phyloP scores from a whole-genome alignment of 1,284 basidiomycete species.

The Sporisorium iseilematis-ciliati region DNA sequence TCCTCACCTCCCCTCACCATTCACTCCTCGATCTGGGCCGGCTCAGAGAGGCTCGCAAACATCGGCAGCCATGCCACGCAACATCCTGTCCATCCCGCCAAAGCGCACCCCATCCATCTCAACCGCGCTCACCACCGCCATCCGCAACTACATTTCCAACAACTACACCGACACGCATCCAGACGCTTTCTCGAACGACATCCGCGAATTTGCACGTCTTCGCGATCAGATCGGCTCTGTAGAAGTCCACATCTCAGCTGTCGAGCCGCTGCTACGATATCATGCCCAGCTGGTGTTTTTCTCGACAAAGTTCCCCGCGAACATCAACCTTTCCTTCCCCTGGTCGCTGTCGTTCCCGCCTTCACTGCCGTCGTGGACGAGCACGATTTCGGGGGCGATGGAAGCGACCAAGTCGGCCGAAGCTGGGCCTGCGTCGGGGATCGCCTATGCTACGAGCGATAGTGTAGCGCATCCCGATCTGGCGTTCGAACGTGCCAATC shows the following conservation, averaged over 20 bases:
- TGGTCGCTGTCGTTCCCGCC: slow-evolving; percentile 60
- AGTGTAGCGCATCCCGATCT: slow-evolving; percentile 56
- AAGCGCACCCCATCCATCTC: slow-evolving; percentile 53
- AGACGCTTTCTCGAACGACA: slow-evolving; percentile 86
- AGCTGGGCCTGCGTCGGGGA: slow-evolving; percentile 29
- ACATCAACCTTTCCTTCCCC: slow-evolving; percentile 69
- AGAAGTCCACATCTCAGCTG: slow-evolving; percentile 72
- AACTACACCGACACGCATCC: slow-evolving; percentile 83
- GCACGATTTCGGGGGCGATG: slow-evolving; percentile 38
- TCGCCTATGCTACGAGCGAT: slow-evolving; percentile 41
- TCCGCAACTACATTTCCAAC: slow-evolving; percentile 78
- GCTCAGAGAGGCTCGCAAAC: not conserved
- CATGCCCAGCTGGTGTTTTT: slow-evolving; percentile 87
- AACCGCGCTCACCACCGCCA: slow-evolving; percentile 68
- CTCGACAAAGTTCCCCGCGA: slow-evolving; percentile 78
- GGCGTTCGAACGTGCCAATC: slow-evolving; percentile 56
- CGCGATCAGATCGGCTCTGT: slow-evolving; percentile 74
- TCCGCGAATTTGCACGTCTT: slow-evolving; percentile 78
- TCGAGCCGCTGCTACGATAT: slow-evolving; percentile 73
- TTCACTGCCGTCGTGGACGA: slow-evolving; percentile 49
- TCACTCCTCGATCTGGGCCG: not conserved
- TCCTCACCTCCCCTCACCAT: not conserved
- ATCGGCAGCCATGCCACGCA: slow-evolving; percentile 47
- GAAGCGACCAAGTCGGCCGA: slow-evolving; percentile 46
- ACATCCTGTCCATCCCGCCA: slow-evolving; percentile 60